Conservation (phyloP, 805 yeast species). For the Metschnikowia proteae region DNA sequence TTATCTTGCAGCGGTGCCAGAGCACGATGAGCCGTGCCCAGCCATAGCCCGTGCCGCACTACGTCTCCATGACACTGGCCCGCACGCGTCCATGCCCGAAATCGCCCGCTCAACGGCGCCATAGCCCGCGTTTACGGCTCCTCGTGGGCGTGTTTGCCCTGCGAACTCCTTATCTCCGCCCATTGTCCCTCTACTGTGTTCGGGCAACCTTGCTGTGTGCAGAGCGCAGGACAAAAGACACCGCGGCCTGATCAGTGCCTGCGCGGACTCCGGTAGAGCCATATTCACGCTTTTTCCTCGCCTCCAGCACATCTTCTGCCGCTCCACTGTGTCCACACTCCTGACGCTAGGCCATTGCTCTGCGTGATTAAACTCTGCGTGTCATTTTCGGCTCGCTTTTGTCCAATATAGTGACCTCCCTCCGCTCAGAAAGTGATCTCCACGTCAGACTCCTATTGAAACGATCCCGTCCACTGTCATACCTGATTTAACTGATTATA, state of each 20-base stretch:
- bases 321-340: background rate
- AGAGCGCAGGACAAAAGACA: constrained; percentile 5
- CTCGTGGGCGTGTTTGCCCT: no score
- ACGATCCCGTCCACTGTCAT: background rate
- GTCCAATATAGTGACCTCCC: background rate
- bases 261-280: constrained; percentile 2
- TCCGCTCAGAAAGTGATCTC: background rate
- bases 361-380: constrained; percentile 1
- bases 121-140: no score
- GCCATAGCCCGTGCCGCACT: no score
- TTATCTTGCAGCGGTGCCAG: no score
- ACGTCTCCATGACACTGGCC: no score
- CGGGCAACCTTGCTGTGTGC: background rate
- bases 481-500: no score
- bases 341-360: background rate
- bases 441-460: background rate
- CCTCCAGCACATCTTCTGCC: background rate
- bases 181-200: background rate
- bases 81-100: no score
- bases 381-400: background rate
- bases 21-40: no score
- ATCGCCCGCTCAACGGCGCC: no score
- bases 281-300: constrained; percentile 1
- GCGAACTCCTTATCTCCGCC: no score
- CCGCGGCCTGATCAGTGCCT: constrained; percentile 6